These are phyloP conservation scores for Spizellomyces sp. DNA, from an alignment of 192 early-diverging fungal genomes.

Conservation along the genomic window DNA sequence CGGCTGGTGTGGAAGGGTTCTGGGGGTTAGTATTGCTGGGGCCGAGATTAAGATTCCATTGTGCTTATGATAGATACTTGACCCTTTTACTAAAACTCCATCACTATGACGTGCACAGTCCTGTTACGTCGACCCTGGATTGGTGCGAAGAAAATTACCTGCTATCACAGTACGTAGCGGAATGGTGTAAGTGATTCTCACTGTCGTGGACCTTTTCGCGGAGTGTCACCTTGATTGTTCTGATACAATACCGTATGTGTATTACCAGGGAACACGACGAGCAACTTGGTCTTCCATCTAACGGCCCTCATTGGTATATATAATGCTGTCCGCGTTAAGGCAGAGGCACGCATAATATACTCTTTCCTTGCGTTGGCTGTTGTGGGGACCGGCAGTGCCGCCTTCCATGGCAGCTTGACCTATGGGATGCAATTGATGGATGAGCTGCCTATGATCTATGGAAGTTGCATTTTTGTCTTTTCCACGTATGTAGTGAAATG, in stretches of 20 bases:
- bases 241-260: conserved; percentile 64
- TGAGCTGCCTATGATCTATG: conserved; percentile 70
- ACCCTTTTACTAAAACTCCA: no score
- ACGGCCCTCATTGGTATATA: conserved; percentile 63
- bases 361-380: conserved; percentile 62
- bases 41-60: no score
- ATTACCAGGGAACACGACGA: conserved; percentile 68
- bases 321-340: conserved; percentile 43
- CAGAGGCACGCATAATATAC: conserved; percentile 54
- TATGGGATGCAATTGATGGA: conserved; percentile 74
- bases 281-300: conserved; percentile 66
- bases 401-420: conserved; percentile 77
- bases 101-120: conserved; percentile 3
- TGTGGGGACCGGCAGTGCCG: conserved; percentile 69
- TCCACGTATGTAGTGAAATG: background rate
- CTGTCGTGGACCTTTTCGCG: background rate
- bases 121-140: conserved; percentile 43
- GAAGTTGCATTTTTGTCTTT: conserved; percentile 48
- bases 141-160: conserved; percentile 70
- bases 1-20: no score
- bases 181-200: conserved; percentile 52
- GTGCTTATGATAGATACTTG: no score
- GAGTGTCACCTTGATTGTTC: background rate
- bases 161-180: conserved; percentile 68
- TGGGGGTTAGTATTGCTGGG: no score